phyloP scores from a whole-genome alignment of 495 filamentous ascomycete species.

The Staphylotrichum longicolle region DNA sequence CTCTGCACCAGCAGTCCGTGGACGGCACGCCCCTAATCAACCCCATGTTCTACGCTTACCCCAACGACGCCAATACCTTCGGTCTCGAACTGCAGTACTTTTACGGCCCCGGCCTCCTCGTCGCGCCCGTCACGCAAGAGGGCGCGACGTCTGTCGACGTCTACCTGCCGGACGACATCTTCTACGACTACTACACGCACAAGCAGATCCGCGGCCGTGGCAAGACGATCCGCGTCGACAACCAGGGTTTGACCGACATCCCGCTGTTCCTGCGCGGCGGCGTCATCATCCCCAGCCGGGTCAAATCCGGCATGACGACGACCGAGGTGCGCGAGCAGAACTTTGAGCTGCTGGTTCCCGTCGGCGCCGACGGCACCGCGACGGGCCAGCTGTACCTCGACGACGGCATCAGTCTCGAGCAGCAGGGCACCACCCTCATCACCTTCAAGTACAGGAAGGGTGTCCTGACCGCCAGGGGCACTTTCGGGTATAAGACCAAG shows the following conservation, averaged over 20 bases:
- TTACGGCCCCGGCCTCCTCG: constrained; percentile 67
- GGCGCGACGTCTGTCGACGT: constrained; percentile 62
- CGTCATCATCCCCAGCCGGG: constrained; percentile 63
- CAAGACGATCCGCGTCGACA: constrained; percentile 47
- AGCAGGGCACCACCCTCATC: constrained; percentile 47
- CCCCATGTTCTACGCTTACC: constrained; percentile 72
- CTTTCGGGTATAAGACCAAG: constrained; percentile 48
- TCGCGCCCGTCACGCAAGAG: constrained; percentile 67
- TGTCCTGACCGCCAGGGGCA: constrained; percentile 51
- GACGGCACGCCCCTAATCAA: constrained; percentile 67
- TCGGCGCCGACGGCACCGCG: constrained; percentile 47
- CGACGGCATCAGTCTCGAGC: constrained; percentile 57
- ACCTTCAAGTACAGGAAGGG: constrained; percentile 54
- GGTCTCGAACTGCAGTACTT: constrained; percentile 39
- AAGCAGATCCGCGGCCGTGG: constrained; percentile 57
- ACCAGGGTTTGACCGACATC: constrained; percentile 62
- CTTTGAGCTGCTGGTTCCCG: constrained; percentile 70
- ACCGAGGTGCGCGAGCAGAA: constrained; percentile 60
- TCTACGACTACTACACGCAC: constrained; percentile 75
- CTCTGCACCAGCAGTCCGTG: constrained; percentile 60
- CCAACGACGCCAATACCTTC: constrained; percentile 60
- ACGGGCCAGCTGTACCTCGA: constrained; percentile 56
- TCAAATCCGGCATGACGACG: constrained; percentile 65
- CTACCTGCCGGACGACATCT: constrained; percentile 71
- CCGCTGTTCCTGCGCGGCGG: constrained; percentile 73